Evolutionary conservation across 1,284 basidiomycete species (phyloP).

Genomic region (Puccinia novopanici): DNA sequence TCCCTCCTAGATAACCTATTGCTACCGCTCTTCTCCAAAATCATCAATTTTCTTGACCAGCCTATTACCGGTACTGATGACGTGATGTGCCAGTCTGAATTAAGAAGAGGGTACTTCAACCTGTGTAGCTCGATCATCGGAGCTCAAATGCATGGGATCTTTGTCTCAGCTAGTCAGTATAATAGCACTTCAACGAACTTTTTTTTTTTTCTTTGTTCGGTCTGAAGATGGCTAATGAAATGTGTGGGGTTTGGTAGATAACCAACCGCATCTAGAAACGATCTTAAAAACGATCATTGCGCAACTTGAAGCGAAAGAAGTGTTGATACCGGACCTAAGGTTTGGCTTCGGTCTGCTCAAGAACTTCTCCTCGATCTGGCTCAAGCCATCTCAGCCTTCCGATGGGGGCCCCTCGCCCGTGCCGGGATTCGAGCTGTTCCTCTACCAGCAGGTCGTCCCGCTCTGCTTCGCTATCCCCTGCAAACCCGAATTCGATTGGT

Average conservation of each 20-base stretch:
- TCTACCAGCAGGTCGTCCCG: conserved; percentile 85
- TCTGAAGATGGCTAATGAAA: background rate
- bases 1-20: conserved; percentile 87
- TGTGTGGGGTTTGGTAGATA: conserved; percentile 64
- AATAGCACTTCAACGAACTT: background rate
- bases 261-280: conserved; percentile 75
- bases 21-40: conserved; percentile 79
- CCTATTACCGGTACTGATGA: conserved; percentile 90
- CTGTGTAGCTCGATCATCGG: conserved; percentile 81
- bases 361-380: conserved; percentile 74
- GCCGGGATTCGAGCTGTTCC: conserved; percentile 88
- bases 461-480: conserved; percentile 80
- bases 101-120: conserved; percentile 84
- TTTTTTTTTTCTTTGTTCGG: conserved; percentile 6
- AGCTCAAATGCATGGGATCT: conserved; percentile 77
- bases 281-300: conserved; percentile 68
- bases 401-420: conserved; percentile 62
- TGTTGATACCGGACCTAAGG: conserved; percentile 75
- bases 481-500: conserved; percentile 77
- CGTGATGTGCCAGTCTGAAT: conserved; percentile 75
- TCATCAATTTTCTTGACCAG: conserved; percentile 76
- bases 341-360: conserved; percentile 79
- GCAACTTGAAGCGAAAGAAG: conserved; percentile 68
- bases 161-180: conserved; percentile 78
- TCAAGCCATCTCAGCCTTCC: conserved; percentile 58